phyloP scores from a whole-genome alignment of 257 asterid genomes.

The Osmanthus fragrans region DNA sequence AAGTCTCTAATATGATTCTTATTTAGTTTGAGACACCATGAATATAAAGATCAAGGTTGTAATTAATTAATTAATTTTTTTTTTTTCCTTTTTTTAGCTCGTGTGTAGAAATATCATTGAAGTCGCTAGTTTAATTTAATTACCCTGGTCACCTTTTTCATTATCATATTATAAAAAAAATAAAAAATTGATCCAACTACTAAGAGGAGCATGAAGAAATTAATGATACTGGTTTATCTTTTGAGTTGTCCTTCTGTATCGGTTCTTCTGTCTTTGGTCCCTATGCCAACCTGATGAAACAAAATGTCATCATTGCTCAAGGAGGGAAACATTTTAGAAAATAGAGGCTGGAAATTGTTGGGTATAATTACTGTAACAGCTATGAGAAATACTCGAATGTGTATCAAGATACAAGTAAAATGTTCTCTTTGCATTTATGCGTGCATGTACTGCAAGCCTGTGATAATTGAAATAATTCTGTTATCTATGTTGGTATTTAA shows the following conservation, averaged over 20 bases:
- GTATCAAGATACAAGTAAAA: background rate
- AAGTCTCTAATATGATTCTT: background rate
- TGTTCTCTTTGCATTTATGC: background rate
- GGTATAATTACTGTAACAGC: conserved; percentile 1
- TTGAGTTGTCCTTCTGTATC: conserved; percentile 15
- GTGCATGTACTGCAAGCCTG: background rate
- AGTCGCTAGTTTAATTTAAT: background rate
- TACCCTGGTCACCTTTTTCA: conserved; percentile 9
- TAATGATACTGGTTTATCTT: background rate
- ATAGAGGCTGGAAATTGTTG: background rate
- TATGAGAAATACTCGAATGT: conserved; percentile 2
- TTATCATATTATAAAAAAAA: background rate
- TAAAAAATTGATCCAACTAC: conserved; percentile 5
- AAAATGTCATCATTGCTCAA: conserved; percentile 3
- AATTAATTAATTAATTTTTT: background rate
- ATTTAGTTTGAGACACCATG: no score
- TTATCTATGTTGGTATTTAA: background rate
- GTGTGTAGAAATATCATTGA: background rate
- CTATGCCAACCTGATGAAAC: conserved; percentile 17
- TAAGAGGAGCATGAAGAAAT: conserved; percentile 10
- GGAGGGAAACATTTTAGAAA: background rate
- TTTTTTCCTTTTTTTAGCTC: background rate
- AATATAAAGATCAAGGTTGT: background rate
- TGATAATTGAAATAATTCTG: background rate
- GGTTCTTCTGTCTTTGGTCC: conserved; percentile 9